Evolutionary conservation across 2,329 filamentous ascomycete species (phyloP).

Genomic region (Thielaviopsis euricoi): DNA sequence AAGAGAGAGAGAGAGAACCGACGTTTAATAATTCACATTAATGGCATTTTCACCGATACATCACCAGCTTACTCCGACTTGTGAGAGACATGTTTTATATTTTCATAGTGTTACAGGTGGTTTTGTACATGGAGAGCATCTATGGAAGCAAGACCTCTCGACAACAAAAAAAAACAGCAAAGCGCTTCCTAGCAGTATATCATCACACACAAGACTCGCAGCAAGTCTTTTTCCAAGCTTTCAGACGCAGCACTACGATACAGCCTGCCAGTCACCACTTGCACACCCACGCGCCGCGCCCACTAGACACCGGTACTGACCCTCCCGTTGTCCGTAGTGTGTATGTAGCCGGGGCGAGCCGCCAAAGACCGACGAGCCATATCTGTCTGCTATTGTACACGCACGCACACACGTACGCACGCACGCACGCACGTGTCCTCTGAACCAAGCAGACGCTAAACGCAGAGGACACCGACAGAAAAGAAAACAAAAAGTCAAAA

Average conservation of each 20-base stretch:
- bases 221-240: neutral
- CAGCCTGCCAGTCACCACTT: neutral
- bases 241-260: neutral
- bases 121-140: constrained; percentile 23
- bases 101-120: constrained; percentile 13
- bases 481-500: neutral
- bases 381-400: neutral
- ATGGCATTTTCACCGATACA: neutral
- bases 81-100: constrained; percentile 10
- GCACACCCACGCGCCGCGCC: neutral
- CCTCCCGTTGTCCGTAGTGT: neutral
- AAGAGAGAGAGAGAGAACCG: no score
- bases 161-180: neutral
- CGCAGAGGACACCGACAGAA: neutral
- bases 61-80: neutral
- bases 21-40: no score
- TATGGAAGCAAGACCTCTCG: neutral
- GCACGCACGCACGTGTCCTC: neutral
- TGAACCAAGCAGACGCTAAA: neutral
- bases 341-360: neutral
- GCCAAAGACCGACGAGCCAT: neutral
- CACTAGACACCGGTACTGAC: neutral
- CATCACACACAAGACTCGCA: neutral
- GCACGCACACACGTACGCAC: neutral
- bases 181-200: constrained; percentile 2